phyloP scores from a whole-genome alignment of 2,329 filamentous ascomycete genomes.

The Metarhizium rileyi region DNA sequence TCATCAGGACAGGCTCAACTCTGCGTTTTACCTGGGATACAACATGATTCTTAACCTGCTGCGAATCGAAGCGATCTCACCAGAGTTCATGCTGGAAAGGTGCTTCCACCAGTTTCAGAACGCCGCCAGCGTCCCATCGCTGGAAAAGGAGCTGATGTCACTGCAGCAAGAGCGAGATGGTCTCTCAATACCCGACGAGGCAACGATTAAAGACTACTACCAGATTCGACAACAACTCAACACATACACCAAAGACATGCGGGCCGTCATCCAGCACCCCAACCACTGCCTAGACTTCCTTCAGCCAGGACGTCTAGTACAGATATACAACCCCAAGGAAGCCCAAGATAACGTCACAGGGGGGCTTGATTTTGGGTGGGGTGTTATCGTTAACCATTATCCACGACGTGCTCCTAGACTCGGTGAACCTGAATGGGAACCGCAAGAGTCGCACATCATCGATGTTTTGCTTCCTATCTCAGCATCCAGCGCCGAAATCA shows the following conservation, averaged over 20 bases:
- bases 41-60: constrained; percentile 98
- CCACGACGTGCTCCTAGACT: constrained; percentile 57
- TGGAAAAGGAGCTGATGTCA: constrained; percentile 75
- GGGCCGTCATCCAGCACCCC: constrained; percentile 83
- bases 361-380: constrained; percentile 78
- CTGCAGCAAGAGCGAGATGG: constrained; percentile 66
- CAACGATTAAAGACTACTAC: constrained; percentile 88
- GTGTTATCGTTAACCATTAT: constrained; percentile 69
- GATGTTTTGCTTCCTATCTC: constrained; percentile 66
- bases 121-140: constrained; percentile 68
- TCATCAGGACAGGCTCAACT: constrained; percentile 94
- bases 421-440: constrained; percentile 55
- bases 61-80: constrained; percentile 97
- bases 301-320: constrained; percentile 77
- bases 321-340: constrained; percentile 61
- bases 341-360: constrained; percentile 29
- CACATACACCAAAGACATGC: constrained; percentile 79
- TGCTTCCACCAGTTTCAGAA: constrained; percentile 99
- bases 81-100: constrained; percentile 96
- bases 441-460: constrained; percentile 71
- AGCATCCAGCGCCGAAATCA: constrained; percentile 37
- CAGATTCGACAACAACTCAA: constrained; percentile 78
- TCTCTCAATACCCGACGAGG: constrained; percentile 75
- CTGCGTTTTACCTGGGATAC: constrained; percentile 94
- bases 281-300: constrained; percentile 77